phyloP scores from a whole-genome alignment of 257 asterid genomes.

The Solanum pimpinellifolium region DNA sequence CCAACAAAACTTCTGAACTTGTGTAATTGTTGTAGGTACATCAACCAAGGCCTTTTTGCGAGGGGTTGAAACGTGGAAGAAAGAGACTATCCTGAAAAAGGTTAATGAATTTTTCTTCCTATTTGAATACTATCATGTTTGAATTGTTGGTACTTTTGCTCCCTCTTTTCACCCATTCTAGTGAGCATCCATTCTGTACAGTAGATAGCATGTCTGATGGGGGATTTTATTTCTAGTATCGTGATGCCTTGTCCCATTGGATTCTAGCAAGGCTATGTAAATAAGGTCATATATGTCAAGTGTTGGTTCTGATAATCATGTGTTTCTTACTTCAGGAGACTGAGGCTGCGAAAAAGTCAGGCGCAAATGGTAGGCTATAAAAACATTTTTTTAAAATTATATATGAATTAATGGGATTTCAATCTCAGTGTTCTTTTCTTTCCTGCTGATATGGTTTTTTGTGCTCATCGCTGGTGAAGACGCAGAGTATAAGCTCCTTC shows the following conservation, averaged over 20 bases:
- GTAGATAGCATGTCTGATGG: background rate
- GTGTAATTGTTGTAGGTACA: conserved; percentile 40
- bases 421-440: background rate
- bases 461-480: conserved; percentile 41
- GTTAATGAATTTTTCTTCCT: conserved; percentile 8
- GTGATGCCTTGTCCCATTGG: background rate
- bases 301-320: background rate
- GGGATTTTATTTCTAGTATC: background rate
- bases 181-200: background rate
- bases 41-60: conserved; percentile 83
- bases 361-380: conserved; percentile 41
- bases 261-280: background rate
- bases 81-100: conserved; percentile 76
- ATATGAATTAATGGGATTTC: background rate
- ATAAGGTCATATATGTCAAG: background rate
- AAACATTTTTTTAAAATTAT: background rate
- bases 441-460: background rate
- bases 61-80: conserved; percentile 93
- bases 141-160: background rate
- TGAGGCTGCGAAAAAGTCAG: background rate
- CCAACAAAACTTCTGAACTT: conserved; percentile 1
- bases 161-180: background rate
- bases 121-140: background rate
- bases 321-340: background rate
- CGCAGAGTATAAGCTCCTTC: conserved; percentile 70